phyloP scores from a whole-genome alignment of 2,329 filamentous ascomycete genomes.

The Phaeosphaeriaceae sp. region DNA sequence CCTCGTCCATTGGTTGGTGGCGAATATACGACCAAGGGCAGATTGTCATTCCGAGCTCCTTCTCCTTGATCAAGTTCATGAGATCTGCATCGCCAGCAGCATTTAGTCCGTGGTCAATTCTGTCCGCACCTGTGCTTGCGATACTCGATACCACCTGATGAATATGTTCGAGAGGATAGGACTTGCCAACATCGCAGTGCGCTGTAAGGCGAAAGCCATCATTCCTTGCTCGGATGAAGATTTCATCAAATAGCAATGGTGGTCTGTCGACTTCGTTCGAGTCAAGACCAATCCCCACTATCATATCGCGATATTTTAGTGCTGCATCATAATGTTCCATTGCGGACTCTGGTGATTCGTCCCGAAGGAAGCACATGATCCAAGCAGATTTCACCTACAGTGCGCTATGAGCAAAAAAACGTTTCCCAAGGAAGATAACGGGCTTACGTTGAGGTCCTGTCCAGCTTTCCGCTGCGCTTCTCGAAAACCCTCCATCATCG shows the following conservation, averaged over 20 bases:
- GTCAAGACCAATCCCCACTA: slow-evolving; percentile 56
- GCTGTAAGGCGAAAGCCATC: slow-evolving; percentile 57
- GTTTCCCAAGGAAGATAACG: background rate
- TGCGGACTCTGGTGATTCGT: slow-evolving; percentile 42
- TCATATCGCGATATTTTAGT: slow-evolving; percentile 45
- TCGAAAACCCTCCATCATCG: slow-evolving; percentile 33
- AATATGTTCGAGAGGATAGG: slow-evolving; percentile 55
- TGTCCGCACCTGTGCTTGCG: slow-evolving; percentile 42
- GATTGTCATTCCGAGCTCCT: slow-evolving; percentile 49
- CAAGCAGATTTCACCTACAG: slow-evolving; percentile 29
- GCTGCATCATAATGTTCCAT: slow-evolving; percentile 45
- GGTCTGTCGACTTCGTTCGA: slow-evolving; percentile 54
- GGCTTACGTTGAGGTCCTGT: slow-evolving; percentile 4
- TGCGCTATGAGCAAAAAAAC: background rate
- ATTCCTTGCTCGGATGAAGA: slow-evolving; percentile 29
- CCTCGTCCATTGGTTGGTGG: slow-evolving; percentile 44
- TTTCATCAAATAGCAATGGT: slow-evolving; percentile 1
- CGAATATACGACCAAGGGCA: slow-evolving; percentile 53
- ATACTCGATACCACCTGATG: slow-evolving; percentile 34
- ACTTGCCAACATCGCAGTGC: slow-evolving; percentile 61
- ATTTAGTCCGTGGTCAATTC: slow-evolving; percentile 54
- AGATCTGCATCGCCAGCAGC: slow-evolving; percentile 45
- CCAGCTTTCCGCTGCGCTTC: slow-evolving; percentile 40
- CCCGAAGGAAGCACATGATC: slow-evolving; percentile 55
- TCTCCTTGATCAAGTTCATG: slow-evolving; percentile 39